Percentiles rank a stretch among this genome's conserved stretches.
phyloP scores from a whole-genome alignment of 441 rosid genomes.

The Croton laevigatus region DNA sequence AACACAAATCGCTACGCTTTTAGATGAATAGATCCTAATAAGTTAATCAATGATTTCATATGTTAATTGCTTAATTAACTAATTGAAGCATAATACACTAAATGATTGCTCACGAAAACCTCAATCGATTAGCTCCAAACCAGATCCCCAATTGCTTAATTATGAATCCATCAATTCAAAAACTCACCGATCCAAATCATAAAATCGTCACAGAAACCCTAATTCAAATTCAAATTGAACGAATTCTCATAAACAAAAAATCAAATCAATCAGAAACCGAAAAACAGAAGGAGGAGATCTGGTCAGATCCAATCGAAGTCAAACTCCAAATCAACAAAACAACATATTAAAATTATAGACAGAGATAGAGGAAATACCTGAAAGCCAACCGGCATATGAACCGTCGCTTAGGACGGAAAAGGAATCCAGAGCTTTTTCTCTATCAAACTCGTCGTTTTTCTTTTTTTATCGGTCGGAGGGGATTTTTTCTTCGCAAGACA shows the following conservation, averaged over 20 bases:
- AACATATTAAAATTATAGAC: not conserved
- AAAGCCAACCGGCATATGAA: slow-evolving; percentile 70
- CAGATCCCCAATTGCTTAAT: not conserved
- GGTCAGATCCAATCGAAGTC: slow-evolving; percentile 23
- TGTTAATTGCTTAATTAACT: no score
- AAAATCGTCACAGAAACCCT: not conserved
- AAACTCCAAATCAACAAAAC: not conserved
- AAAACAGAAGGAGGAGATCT: slow-evolving; percentile 8
- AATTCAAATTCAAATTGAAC: not conserved
- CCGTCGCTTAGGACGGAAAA: slow-evolving; percentile 73
- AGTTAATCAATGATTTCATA: not conserved
- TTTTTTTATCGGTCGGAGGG: not conserved
- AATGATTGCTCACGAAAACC: no score
- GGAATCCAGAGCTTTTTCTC: slow-evolving; percentile 63
- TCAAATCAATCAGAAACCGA: not conserved
- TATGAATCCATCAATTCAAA: not conserved
- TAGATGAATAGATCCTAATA: not conserved
- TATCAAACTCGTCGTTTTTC: not conserved
- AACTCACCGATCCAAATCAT: not conserved
- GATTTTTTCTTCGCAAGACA: not conserved
- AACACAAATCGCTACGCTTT: not conserved
- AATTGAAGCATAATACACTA: no score
- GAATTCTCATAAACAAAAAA: not conserved
- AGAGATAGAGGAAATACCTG: slow-evolving; percentile 35
- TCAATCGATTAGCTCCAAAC: not conserved